phyloP scores from a whole-genome alignment of 2,329 filamentous ascomycete genomes.

The Trichoderma brevicompactum region DNA sequence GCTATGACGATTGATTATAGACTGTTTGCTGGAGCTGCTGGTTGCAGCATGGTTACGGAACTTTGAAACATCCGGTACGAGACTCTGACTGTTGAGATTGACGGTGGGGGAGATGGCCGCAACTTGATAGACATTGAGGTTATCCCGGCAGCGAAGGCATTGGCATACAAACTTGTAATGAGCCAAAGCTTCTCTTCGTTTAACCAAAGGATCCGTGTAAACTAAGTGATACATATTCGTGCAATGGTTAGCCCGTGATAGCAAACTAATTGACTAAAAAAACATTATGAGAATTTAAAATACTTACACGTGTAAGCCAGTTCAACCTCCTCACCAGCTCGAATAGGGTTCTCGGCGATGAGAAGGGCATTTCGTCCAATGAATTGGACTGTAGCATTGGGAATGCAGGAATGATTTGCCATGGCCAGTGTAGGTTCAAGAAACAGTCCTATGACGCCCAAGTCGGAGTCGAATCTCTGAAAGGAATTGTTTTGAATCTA shows the following conservation, averaged over 20 bases:
- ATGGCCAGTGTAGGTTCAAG: constrained; percentile 61
- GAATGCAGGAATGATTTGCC: constrained; percentile 66
- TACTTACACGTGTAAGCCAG: constrained; percentile 64
- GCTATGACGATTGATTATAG: constrained; percentile 31
- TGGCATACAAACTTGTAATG: constrained; percentile 59
- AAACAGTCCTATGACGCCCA: constrained; percentile 59
- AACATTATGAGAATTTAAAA: not conserved
- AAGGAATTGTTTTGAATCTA: constrained; percentile 67
- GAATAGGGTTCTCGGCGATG: constrained; percentile 54
- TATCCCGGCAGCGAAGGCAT: constrained; percentile 54
- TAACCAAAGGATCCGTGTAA: constrained; percentile 50
- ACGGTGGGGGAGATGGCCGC: constrained; percentile 45
- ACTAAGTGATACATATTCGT: constrained; percentile 43
- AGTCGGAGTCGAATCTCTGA: constrained; percentile 58
- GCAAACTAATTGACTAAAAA: not conserved
- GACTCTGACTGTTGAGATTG: constrained; percentile 50
- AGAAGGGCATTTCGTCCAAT: constrained; percentile 56
- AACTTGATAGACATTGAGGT: constrained; percentile 60
- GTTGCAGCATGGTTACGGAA: constrained; percentile 38
- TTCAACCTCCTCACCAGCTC: constrained; percentile 59
- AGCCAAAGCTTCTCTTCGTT: constrained; percentile 49
- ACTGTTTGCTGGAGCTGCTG: constrained; percentile 30
- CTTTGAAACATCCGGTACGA: constrained; percentile 47
- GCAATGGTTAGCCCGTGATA: not conserved
- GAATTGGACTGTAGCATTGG: constrained; percentile 63